Evolutionary conservation across 1,139 yeast species (phyloP), one percentile per base, ranked within the genome.

Genomic region (Geotrichum aggregatum): DNA sequence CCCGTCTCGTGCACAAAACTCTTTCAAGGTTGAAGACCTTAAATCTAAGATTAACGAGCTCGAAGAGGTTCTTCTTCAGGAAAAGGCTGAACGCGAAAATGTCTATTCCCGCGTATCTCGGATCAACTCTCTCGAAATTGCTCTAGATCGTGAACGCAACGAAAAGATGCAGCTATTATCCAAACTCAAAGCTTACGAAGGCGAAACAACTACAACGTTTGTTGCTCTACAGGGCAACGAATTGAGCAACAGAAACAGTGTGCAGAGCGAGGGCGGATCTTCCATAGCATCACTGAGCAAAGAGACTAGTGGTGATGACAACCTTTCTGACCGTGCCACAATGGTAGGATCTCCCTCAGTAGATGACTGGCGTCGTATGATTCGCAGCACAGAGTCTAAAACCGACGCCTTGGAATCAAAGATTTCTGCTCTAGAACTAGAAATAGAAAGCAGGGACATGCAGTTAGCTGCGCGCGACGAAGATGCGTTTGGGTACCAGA

Each of bases 31-130:
- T 7, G 68, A 64, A 24, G 68, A 65, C 49, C 63, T 66, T 51
- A 63, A 61, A 57, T 47, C 50, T 44, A 66, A 66, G 54, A 64
- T 66, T 22, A 38, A 56, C 38, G 67, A 66, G 54, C 61, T 66
- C 38, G 69, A 66, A 47, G 62, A 59, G 34, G 67, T 64, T 5
- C 59, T 66, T 45, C 58, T 61, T 45, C 57, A 56, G 24, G 68
- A 65, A 33, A 56, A 61, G 21, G 54, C 55, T 11, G 68, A 65
- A 31, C 55, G 67, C 7, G 62, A 63, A 44, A 56, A 58, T 1
- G 59, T 60, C n/a, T 50, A 57, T 30, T 45, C 50, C 16, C 54
- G 57, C 30, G 58, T 60, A 0, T 66, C 63, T 26, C 64, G 61
- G 33, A 57, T 65, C 26, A 52, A 54, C 8, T 47, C 49, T 28